phyloP scores from a whole-genome alignment of 2,329 filamentous ascomycete genomes.

The Pseudocercospora fuligena region DNA sequence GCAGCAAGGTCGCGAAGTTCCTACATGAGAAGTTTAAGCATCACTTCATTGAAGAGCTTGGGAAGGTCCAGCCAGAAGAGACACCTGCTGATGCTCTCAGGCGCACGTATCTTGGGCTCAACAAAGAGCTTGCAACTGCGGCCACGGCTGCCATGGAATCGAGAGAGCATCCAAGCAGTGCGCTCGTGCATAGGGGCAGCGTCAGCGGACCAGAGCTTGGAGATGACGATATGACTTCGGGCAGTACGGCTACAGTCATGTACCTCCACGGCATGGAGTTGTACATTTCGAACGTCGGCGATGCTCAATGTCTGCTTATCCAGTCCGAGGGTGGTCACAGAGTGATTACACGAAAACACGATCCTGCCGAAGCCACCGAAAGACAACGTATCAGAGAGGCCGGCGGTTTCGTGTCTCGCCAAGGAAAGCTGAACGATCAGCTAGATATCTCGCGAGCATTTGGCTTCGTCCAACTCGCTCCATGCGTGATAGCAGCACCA shows the following conservation, averaged over 20 bases:
- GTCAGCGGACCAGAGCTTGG: conserved; percentile 76
- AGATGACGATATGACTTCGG: conserved; percentile 86
- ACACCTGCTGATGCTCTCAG: conserved; percentile 81
- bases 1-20: conserved; percentile 95
- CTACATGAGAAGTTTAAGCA: conserved; percentile 93
- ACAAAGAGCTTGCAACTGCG: conserved; percentile 89
- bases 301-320: conserved; percentile 94
- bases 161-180: conserved; percentile 57
- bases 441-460: conserved; percentile 93
- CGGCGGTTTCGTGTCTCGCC: conserved; percentile 92
- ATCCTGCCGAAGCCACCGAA: conserved; percentile 84
- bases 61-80: conserved; percentile 69
- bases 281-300: conserved; percentile 92
- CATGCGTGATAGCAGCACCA: conserved; percentile 88
- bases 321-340: conserved; percentile 83
- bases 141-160: conserved; percentile 82
- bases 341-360: conserved; percentile 87
- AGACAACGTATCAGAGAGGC: conserved; percentile 89
- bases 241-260: conserved; percentile 87
- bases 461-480: conserved; percentile 91
- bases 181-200: conserved; percentile 70
- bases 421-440: conserved; percentile 89
- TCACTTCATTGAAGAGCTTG: conserved; percentile 81
- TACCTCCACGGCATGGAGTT: conserved; percentile 90
- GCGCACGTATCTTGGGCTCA: conserved; percentile 83